Evolutionary conservation across 2,329 filamentous ascomycete genomes (phyloP).

Genomic region (Neonectria magnoliae): DNA sequence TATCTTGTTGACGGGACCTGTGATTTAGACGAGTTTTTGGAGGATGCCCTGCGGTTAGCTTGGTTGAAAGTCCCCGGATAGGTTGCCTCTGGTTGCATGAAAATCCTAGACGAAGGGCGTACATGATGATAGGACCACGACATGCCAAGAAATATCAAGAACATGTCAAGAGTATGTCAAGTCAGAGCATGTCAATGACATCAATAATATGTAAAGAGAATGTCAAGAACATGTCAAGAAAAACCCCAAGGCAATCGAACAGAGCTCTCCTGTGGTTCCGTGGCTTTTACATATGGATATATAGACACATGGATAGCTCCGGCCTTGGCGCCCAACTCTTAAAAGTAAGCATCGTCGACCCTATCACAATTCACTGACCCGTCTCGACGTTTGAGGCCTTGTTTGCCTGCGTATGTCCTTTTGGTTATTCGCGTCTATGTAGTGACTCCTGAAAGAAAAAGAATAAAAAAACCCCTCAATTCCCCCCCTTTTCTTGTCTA

Average conservation of each 20-base stretch:
- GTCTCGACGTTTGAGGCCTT: no score
- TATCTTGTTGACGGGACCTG: neutral
- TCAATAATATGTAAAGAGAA: no score
- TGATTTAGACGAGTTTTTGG: neutral
- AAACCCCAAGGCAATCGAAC: no score
- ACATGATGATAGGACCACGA: neutral
- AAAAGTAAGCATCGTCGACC: neutral
- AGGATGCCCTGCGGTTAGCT: neutral
- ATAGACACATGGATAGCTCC: neutral
- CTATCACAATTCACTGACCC: neutral
- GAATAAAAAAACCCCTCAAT: no score
- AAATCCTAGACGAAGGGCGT: neutral
- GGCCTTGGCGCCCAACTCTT: neutral
- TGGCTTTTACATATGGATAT: no score
- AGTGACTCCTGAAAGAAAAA: constrained; percentile 11
- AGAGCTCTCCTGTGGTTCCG: no score
- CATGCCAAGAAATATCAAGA: neutral
- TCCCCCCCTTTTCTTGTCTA: constrained; percentile 11
- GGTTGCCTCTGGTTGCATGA: neutral
- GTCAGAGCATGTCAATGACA: no score
- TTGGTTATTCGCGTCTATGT: constrained; percentile 12
- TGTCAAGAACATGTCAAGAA: no score
- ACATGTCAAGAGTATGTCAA: no score
- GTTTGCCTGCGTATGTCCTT: neutral
- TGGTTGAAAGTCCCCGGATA: neutral